Evolutionary conservation across 768 basidiomycete species (phyloP).

Genomic region (Porpolomopsis calyptriformis): DNA sequence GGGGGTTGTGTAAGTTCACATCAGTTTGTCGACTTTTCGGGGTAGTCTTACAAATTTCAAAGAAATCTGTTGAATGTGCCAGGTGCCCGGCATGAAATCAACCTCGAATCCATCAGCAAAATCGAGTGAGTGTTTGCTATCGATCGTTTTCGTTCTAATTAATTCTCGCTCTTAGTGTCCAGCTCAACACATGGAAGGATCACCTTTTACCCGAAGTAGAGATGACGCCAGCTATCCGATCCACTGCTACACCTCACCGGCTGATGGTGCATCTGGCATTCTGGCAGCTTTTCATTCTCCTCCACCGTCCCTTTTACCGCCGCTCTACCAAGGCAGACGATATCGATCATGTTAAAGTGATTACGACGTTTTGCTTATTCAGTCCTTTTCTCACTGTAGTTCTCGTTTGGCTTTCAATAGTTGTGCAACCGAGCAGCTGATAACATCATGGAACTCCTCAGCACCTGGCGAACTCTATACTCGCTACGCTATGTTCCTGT

Average conservation of each 20-base stretch:
- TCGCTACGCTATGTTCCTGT: conserved; percentile 47
- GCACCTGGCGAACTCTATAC: conserved; percentile 42
- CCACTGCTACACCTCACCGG: conserved; percentile 41
- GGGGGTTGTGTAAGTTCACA: conserved; percentile 41
- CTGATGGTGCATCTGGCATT: conserved; percentile 47
- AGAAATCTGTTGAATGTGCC: conserved; percentile 36
- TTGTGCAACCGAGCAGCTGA: conserved; percentile 44
- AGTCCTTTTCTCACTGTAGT: conserved; percentile 7
- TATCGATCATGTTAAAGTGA: conserved; percentile 45
- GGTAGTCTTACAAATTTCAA: not conserved
- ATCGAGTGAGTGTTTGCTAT: conserved; percentile 34
- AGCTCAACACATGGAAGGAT: conserved; percentile 40
- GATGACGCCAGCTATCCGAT: conserved; percentile 36
- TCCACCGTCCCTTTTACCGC: conserved; percentile 48
- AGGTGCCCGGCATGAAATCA: conserved; percentile 29
- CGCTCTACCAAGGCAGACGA: conserved; percentile 29
- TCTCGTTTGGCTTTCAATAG: conserved; percentile 26
- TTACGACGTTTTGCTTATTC: conserved; percentile 10
- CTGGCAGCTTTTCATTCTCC: conserved; percentile 50
- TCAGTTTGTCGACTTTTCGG: not conserved
- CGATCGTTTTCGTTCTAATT: not conserved
- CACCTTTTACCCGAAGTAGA: conserved; percentile 36
- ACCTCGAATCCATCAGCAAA: conserved; percentile 39
- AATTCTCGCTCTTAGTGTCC: conserved; percentile 22
- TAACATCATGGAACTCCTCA: conserved; percentile 44